Evolutionary conservation across 495 filamentous ascomycete genomes (phyloP).

Genomic region (Aspergillus heteromorphus): DNA sequence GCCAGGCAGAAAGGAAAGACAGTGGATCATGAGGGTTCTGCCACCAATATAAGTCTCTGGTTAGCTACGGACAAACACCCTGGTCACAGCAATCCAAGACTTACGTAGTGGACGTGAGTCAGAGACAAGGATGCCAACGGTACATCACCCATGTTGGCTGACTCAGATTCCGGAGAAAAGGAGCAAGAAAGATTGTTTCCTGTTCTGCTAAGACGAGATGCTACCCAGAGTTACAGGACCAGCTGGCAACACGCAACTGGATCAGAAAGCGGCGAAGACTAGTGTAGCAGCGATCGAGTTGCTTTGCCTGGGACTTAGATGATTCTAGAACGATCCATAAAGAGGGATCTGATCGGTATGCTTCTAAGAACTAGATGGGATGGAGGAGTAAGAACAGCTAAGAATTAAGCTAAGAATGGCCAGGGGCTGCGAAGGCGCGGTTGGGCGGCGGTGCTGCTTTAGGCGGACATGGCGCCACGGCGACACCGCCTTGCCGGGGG

Average conservation of each 20-base stretch:
- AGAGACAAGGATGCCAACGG: conserved; percentile 84
- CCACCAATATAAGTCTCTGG: not conserved
- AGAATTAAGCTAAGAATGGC: too few relatives aligned
- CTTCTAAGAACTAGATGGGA: not conserved
- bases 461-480: not conserved
- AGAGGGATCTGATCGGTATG: not conserved
- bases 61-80: not conserved
- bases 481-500: not conserved
- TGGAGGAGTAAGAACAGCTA: too few relatives aligned
- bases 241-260: not conserved
- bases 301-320: not conserved
- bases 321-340: not conserved
- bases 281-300: not conserved
- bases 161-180: not conserved
- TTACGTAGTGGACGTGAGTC: conserved; percentile 94
- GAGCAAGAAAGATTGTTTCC: not conserved
- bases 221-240: not conserved
- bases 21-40: conserved; percentile 83
- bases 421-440: too few relatives aligned
- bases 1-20: conserved; percentile 84
- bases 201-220: not conserved
- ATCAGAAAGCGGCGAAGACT: not conserved
- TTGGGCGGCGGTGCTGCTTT: not conserved
- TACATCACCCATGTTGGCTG: conserved; percentile 52
- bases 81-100: conserved; percentile 13